Conservation (phyloP, 2,329 filamentous ascomycete genomes). For the Ramularia endophylla region DNA sequence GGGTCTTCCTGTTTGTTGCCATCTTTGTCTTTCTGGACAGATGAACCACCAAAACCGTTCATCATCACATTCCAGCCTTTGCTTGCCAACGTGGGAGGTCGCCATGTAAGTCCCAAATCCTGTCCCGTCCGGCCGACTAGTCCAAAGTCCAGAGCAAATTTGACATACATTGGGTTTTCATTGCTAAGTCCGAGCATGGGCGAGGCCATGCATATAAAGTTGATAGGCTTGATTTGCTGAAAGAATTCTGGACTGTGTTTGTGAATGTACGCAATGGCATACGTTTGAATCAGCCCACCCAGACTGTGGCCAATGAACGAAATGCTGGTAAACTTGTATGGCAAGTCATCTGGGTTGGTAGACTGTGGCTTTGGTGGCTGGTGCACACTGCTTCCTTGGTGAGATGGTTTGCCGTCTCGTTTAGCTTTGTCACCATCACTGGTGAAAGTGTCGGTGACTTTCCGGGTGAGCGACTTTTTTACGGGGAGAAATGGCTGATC, state of each 20-base stretch:
- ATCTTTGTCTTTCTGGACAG: constrained; percentile 38
- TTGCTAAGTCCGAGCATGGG: constrained; percentile 91
- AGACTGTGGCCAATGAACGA: constrained; percentile 92
- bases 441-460: constrained; percentile 45
- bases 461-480: constrained; percentile 48
- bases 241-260: constrained; percentile 94
- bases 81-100: constrained; percentile 75
- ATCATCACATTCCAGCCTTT: constrained; percentile 88
- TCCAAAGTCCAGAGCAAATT: constrained; percentile 93
- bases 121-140: constrained; percentile 94
- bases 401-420: constrained; percentile 42
- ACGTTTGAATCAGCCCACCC: constrained; percentile 84
- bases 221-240: constrained; percentile 74
- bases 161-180: constrained; percentile 95
- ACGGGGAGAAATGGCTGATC: constrained; percentile 80
- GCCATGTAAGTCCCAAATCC: constrained; percentile 91
- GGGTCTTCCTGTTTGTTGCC: constrained; percentile 54
- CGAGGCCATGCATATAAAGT: constrained; percentile 82
- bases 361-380: constrained; percentile 35
- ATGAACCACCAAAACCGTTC: constrained; percentile 65
- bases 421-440: constrained; percentile 39
- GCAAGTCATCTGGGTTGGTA: constrained; percentile 44
- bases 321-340: constrained; percentile 86
- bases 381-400: constrained; percentile 58
- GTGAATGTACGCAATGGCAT: constrained; percentile 92